Conservation (phyloP, 371 early-diverging fungal species). For the Rhizopus sp. region DNA sequence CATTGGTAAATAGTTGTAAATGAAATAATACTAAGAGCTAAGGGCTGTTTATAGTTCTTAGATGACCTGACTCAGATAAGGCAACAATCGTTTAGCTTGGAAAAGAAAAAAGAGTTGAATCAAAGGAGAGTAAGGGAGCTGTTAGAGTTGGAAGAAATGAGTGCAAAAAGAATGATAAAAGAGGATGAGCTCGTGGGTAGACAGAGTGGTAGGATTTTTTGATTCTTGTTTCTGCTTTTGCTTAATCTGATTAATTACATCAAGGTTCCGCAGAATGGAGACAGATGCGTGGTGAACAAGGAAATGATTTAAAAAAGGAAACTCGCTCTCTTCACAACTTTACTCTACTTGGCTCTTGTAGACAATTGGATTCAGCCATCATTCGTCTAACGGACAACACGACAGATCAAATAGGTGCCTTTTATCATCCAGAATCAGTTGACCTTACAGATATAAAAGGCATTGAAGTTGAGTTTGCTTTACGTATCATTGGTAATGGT, state of each 20-base stretch:
- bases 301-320: constrained; percentile 5
- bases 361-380: neutral
- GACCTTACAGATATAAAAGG: constrained; percentile 20
- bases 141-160: constrained; percentile 38
- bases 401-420: constrained; percentile 32
- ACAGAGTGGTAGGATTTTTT: constrained; percentile 41
- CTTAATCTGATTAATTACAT: neutral
- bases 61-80: constrained; percentile 17
- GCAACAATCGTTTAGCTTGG: constrained; percentile 14
- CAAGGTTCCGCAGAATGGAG: constrained; percentile 57
- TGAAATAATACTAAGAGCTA: neutral
- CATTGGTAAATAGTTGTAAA: constrained; percentile 12
- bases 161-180: constrained; percentile 21
- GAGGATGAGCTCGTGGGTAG: constrained; percentile 51
- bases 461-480: constrained; percentile 35
- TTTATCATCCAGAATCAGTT: constrained; percentile 17
- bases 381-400: constrained; percentile 26
- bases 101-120: constrained; percentile 11
- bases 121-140: constrained; percentile 41
- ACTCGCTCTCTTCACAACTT: neutral
- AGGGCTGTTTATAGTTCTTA: constrained; percentile 1
- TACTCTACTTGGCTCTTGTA: constrained; percentile 4
- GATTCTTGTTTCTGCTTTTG: neutral
- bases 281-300: constrained; percentile 44
- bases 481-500: constrained; percentile 40